Evolutionary conservation across 2,329 filamentous ascomycete genomes (phyloP).

Genomic region (Botrytis porri): DNA sequence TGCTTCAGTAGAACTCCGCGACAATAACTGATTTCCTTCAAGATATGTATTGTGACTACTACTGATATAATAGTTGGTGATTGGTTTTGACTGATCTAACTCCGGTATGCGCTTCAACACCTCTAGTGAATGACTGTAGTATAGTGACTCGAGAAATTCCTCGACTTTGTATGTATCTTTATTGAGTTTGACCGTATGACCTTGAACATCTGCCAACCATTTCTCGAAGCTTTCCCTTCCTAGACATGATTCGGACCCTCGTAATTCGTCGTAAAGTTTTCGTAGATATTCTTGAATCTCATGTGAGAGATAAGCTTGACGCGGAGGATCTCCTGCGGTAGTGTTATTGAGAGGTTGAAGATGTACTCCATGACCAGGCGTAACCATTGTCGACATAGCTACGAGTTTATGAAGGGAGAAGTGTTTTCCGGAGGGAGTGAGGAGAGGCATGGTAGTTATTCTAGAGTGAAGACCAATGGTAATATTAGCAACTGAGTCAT

Average conservation of each 20-base stretch:
- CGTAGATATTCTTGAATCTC: conserved; percentile 49
- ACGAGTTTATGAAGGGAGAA: conserved; percentile 39
- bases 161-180: conserved; percentile 37
- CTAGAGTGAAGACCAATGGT: background rate
- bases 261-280: conserved; percentile 47
- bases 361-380: conserved; percentile 31
- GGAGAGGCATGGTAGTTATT: conserved; percentile 27
- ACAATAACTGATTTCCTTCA: conserved; percentile 79
- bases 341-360: conserved; percentile 23
- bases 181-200: conserved; percentile 28
- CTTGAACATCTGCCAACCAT: conserved; percentile 53
- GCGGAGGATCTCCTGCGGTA: conserved; percentile 24
- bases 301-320: conserved; percentile 45
- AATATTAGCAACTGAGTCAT: conserved; percentile 12
- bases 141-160: conserved; percentile 36
- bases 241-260: conserved; percentile 39
- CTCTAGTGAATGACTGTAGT: conserved; percentile 35
- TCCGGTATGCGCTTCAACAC: conserved; percentile 27
- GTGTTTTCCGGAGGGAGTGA: conserved; percentile 34
- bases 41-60: conserved; percentile 95
- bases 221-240: conserved; percentile 43
- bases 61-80: conserved; percentile 81
- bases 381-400: conserved; percentile 37
- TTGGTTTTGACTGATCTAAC: conserved; percentile 36
- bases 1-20: conserved; percentile 68